These are phyloP conservation scores for Carex sylvatica DNA, from an alignment of 202 grass and related monocot species.

Conservation along the genomic window DNA sequence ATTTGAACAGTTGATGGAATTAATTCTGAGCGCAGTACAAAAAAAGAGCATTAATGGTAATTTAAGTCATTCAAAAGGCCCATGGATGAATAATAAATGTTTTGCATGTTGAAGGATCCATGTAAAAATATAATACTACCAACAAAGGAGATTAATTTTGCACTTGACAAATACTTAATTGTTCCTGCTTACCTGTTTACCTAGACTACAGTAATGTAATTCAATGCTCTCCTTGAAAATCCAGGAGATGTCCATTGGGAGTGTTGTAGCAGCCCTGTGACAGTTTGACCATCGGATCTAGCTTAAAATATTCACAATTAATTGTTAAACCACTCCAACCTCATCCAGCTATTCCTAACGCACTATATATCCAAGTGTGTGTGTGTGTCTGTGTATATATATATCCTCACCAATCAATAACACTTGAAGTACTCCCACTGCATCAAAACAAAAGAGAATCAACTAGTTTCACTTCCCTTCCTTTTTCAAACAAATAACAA, in stretches of 20 bases:
- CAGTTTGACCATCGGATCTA: conserved; percentile 8
- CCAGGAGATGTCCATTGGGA: not conserved
- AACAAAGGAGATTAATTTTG: not conserved
- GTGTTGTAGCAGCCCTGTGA: not conserved
- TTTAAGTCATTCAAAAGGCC: too few species aligned
- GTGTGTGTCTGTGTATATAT: not conserved
- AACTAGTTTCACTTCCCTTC: not conserved
- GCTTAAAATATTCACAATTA: not conserved
- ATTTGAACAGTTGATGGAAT: too few species aligned
- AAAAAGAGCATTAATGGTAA: too few species aligned
- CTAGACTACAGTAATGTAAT: conserved; percentile 6
- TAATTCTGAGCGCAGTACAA: too few species aligned
- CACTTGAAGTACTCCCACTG: not conserved
- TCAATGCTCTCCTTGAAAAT: conserved; percentile 1
- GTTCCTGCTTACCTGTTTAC: not conserved
- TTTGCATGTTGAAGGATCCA: not conserved
- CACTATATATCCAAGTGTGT: not conserved
- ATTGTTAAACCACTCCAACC: conserved; percentile 13
- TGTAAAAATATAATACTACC: not conserved
- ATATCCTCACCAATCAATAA: conserved; percentile 2
- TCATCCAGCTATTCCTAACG: conserved; percentile 7
- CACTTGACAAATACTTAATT: not conserved
- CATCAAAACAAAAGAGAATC: not conserved
- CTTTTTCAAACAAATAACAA: not conserved
- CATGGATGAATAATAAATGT: not conserved